phyloP scores from a whole-genome alignment of 2,329 filamentous ascomycete genomes.

The Clonostachys chloroleuca region DNA sequence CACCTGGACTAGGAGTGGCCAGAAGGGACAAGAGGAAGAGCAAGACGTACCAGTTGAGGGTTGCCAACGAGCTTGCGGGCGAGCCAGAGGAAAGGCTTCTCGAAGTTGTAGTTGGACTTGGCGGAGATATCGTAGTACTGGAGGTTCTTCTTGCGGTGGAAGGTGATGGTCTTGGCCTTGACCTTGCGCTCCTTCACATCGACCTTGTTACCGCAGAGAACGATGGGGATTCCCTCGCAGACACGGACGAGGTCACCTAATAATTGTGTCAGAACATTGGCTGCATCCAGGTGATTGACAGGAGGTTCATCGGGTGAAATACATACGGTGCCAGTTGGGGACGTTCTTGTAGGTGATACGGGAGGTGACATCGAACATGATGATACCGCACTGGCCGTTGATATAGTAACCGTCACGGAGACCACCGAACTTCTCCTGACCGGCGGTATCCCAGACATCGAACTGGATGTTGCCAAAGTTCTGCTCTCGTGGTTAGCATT shows the following conservation, averaged over 20 bases:
- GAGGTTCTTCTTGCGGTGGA: constrained; percentile 99
- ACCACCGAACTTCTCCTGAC: constrained; percentile 99
- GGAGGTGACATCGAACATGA: constrained; percentile 99
- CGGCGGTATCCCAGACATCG: constrained; percentile 98
- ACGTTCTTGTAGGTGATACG: constrained; percentile 99
- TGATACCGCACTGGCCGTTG: constrained; percentile 99
- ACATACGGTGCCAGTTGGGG: constrained; percentile 99
- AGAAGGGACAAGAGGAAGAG: neutral
- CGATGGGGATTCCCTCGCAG: constrained; percentile 98
- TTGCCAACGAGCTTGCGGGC: constrained; percentile 98
- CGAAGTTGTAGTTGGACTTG: constrained; percentile 99
- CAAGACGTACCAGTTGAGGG: constrained; percentile 35
- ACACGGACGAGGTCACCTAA: constrained; percentile 95
- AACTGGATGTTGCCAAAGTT: constrained; percentile 97
- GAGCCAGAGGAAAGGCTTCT: constrained; percentile 99
- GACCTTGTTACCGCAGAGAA: constrained; percentile 98
- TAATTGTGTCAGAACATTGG: constrained; percentile 7
- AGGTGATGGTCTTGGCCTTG: constrained; percentile 99
- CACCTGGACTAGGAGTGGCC: neutral
- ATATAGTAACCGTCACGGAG: constrained; percentile 99
- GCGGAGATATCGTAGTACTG: constrained; percentile 99
- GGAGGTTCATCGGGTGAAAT: neutral
- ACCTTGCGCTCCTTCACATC: constrained; percentile 99
- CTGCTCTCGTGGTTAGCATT: constrained; percentile 31
- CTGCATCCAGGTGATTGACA: neutral